These are phyloP conservation scores for Spraguea lophii DNA, from an alignment of 371 early-diverging fungal genomes.

Conservation along the genomic window DNA sequence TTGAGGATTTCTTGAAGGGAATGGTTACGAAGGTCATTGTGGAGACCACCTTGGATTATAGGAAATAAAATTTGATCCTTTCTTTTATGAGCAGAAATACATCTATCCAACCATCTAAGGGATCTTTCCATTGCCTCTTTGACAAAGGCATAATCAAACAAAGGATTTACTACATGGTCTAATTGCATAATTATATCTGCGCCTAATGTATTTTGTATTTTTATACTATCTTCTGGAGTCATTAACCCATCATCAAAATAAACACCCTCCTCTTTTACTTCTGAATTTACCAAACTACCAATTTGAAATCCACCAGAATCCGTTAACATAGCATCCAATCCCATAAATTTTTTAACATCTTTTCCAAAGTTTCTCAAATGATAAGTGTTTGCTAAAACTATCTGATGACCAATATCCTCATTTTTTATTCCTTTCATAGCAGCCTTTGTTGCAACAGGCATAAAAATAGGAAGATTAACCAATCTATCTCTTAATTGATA, in stretches of 20 bases:
- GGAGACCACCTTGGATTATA: slow-evolving; percentile 75
- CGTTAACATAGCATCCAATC: slow-evolving; percentile 65
- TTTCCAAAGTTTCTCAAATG: slow-evolving; percentile 35
- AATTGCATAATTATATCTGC: slow-evolving; percentile 90
- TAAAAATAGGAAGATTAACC: slow-evolving; percentile 69
- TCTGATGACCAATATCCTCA: slow-evolving; percentile 60
- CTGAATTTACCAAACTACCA: slow-evolving; percentile 63
- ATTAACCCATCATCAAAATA: slow-evolving; percentile 65
- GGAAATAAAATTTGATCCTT: slow-evolving; percentile 68
- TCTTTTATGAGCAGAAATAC: slow-evolving; percentile 51
- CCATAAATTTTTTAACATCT: slow-evolving; percentile 65
- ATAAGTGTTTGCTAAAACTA: slow-evolving; percentile 70
- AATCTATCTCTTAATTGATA: slow-evolving; percentile 60
- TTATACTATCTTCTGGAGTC: slow-evolving; percentile 78
- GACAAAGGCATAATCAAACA: slow-evolving; percentile 58
- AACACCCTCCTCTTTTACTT: slow-evolving; percentile 72
- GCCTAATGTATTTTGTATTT: slow-evolving; percentile 70
- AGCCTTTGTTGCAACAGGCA: slow-evolving; percentile 91
- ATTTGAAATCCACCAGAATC: slow-evolving; percentile 83
- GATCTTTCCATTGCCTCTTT: slow-evolving; percentile 75
- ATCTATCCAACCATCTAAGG: slow-evolving; percentile 76
- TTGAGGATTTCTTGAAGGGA: slow-evolving; percentile 66
- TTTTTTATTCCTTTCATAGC: slow-evolving; percentile 66
- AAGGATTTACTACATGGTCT: slow-evolving; percentile 74
- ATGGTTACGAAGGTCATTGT: slow-evolving; percentile 53